Conservation (phyloP, 352 stramenopile species). For the Phytopythium cucurbitacearum region DNA sequence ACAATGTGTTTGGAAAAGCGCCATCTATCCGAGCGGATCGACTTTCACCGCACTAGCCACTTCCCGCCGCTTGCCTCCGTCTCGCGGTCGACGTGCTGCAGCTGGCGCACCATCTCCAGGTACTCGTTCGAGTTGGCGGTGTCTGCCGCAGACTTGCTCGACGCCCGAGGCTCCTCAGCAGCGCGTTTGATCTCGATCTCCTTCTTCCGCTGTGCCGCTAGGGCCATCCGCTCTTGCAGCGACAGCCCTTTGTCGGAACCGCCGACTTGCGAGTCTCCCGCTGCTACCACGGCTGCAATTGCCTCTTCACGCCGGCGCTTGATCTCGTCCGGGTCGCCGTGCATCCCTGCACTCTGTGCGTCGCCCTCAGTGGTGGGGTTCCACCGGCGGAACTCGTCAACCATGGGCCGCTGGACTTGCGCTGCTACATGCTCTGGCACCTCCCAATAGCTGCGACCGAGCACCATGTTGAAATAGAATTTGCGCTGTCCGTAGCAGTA, state of each 20-base stretch:
- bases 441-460: constrained; percentile 74
- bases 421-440: constrained; percentile 43
- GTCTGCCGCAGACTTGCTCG: constrained; percentile 5
- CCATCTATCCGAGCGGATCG: not conserved
- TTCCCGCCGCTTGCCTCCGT: constrained; percentile 47
- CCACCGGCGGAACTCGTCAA: constrained; percentile 47
- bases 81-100: constrained; percentile 52
- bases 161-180: constrained; percentile 4
- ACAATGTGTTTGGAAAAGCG: not conserved
- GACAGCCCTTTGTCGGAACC: constrained; percentile 8
- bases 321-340: constrained; percentile 25
- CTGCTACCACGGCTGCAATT: constrained; percentile 16
- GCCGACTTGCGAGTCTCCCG: constrained; percentile 1
- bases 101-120: constrained; percentile 53
- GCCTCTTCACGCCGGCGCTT: constrained; percentile 36
- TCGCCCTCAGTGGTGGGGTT: constrained; percentile 29
- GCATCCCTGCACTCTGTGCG: constrained; percentile 23
- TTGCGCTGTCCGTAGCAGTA: constrained; percentile 30
- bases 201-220: constrained; percentile 53
- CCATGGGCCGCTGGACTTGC: constrained; percentile 41
- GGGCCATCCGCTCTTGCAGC: constrained; percentile 59
- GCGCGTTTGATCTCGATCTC: constrained; percentile 29
- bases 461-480: constrained; percentile 80
- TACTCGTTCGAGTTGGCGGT: constrained; percentile 42
- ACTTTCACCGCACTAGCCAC: constrained; percentile 62